Percentiles rank a stretch among this genome's conserved stretches.
These are phyloP conservation scores for Exutisphaerella laricina DNA, from an alignment of 2,329 filamentous ascomycete species.

Conservation along the genomic window DNA sequence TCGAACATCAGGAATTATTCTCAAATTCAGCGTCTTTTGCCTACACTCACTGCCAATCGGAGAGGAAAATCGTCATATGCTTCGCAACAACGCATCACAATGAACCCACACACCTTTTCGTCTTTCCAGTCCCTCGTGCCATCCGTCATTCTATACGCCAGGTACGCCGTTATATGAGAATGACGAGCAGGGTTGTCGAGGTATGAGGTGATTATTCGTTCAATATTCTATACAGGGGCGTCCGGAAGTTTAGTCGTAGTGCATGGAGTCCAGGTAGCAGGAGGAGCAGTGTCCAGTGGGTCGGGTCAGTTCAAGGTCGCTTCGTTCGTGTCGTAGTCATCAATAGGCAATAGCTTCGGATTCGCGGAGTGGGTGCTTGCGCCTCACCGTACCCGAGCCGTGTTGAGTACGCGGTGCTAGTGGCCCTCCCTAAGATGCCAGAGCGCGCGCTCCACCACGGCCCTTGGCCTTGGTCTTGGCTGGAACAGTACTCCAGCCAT, in stretches of 20 bases:
- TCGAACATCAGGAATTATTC: conserved; percentile 1
- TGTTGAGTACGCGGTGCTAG: too few relatives aligned
- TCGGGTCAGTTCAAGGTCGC: neutral
- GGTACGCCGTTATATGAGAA: conserved; percentile 1
- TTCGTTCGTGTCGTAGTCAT: conserved; percentile 4
- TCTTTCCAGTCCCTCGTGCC: conserved; percentile 2
- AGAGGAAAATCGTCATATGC: conserved; percentile 1
- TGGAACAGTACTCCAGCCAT: conserved; percentile 51
- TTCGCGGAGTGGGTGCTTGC: conserved; percentile 1
- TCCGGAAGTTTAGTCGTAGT: neutral
- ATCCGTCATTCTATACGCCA: conserved; percentile 1
- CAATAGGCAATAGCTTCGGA: neutral
- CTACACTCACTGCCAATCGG: conserved; percentile 1
- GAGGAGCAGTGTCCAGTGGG: neutral
- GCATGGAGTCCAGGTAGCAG: neutral
- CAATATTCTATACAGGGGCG: conserved; percentile 3
- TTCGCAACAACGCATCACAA: conserved; percentile 4
- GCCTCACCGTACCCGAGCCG: too few relatives aligned
- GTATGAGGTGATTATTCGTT: neutral
- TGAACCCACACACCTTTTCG: neutral
- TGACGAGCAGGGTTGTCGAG: neutral
- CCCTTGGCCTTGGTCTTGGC: conserved; percentile 43
- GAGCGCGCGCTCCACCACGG: conserved; percentile 40
- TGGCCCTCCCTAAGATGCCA: conserved; percentile 40
- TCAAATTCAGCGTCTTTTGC: neutral